Evolutionary conservation across 495 filamentous ascomycete genomes (phyloP).

Genomic region (Aspergillus incahuasiensis): DNA sequence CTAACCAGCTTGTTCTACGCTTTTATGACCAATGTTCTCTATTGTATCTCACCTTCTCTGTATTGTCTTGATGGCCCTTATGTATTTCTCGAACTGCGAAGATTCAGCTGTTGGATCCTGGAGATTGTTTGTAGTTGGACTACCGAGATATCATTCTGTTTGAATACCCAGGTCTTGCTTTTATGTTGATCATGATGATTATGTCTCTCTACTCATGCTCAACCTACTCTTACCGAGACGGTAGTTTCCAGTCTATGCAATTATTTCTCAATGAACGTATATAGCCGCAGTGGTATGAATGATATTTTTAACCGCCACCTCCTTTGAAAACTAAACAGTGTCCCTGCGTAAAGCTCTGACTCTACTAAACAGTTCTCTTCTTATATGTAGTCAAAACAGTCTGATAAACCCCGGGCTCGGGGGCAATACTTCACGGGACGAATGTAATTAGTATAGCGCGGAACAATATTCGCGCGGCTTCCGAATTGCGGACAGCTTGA

Average conservation of each 20-base stretch:
- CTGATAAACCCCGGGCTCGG: too few species aligned
- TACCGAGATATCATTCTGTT: conserved; percentile 9
- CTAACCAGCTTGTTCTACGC: background rate
- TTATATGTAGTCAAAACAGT: too few species aligned
- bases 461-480: conserved; percentile 37
- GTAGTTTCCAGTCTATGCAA: conserved; percentile 9
- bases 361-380: too few species aligned
- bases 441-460: conserved; percentile 18
- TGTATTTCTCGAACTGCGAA: background rate
- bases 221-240: background rate
- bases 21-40: background rate
- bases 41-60: background rate
- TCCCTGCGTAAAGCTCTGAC: too few species aligned
- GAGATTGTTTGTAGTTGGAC: conserved; percentile 1
- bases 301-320: background rate
- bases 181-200: conserved; percentile 10
- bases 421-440: background rate
- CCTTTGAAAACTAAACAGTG: background rate
- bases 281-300: conserved; percentile 12
- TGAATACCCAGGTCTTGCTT: conserved; percentile 3
- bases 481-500: conserved; percentile 38
- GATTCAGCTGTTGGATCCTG: background rate
- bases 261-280: conserved; percentile 22
- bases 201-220: background rate
- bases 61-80: conserved; percentile 1